phyloP scores from a whole-genome alignment of 2,329 filamentous ascomycete genomes.

The Capronia coronata region DNA sequence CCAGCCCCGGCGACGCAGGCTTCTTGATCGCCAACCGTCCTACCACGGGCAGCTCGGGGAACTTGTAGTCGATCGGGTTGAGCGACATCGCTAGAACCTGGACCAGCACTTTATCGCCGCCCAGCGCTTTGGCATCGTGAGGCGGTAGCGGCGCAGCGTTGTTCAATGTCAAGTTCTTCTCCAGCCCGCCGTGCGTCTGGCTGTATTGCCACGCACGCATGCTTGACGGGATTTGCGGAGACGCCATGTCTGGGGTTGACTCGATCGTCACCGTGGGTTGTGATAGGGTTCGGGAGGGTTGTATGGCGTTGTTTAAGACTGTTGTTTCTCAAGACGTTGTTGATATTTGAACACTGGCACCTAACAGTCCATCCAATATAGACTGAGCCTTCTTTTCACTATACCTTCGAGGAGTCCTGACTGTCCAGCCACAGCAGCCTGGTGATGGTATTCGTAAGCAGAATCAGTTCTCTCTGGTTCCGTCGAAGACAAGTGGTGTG shows the following conservation, averaged over 20 bases:
- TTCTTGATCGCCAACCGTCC: conserved; percentile 36
- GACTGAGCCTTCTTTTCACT: no score
- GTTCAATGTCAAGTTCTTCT: conserved; percentile 49
- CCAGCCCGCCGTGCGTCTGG: conserved; percentile 42
- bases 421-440: no score
- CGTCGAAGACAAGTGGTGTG: no score
- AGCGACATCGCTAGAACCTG: conserved; percentile 49
- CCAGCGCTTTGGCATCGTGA: conserved; percentile 27
- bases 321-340: no score
- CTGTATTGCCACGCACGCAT: conserved; percentile 57
- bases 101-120: conserved; percentile 48
- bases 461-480: no score
- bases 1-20: conserved; percentile 46
- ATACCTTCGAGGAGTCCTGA: no score
- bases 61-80: conserved; percentile 62
- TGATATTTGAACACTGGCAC: no score
- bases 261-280: no score
- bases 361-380: no score
- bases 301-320: no score
- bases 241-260: neutral
- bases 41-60: conserved; percentile 47
- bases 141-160: conserved; percentile 39
- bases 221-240: conserved; percentile 29
- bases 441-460: no score
- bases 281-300: no score